phyloP scores from a whole-genome alignment of 2,329 filamentous ascomycete genomes.

The Lasiodiplodia hormozganensis region DNA sequence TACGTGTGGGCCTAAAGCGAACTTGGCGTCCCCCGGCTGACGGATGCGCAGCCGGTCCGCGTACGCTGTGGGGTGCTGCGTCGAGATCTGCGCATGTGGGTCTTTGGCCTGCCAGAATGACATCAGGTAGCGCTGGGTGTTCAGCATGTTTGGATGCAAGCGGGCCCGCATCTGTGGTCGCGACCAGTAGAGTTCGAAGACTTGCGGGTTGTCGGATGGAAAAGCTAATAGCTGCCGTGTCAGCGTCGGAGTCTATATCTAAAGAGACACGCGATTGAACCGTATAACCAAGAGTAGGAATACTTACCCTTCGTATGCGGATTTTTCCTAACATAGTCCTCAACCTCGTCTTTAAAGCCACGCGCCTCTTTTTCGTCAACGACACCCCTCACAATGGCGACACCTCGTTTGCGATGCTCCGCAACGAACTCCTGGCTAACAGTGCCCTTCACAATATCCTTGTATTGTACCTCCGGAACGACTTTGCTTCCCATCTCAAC shows the following conservation, averaged over 20 bases:
- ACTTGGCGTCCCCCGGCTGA: slow-evolving; percentile 60
- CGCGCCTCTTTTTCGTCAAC: slow-evolving; percentile 53
- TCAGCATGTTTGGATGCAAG: slow-evolving; percentile 54
- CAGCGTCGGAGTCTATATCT: not conserved
- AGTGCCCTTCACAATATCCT: slow-evolving; percentile 49
- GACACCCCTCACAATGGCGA: slow-evolving; percentile 56
- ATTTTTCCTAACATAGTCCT: slow-evolving; percentile 54
- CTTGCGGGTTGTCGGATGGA: slow-evolving; percentile 56
- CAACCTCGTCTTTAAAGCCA: slow-evolving; percentile 52
- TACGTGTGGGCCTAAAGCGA: slow-evolving; percentile 64
- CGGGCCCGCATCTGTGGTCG: slow-evolving; percentile 55
- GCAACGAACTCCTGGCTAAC: slow-evolving; percentile 63
- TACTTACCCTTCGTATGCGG: slow-evolving; percentile 50
- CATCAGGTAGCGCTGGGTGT: slow-evolving; percentile 56
- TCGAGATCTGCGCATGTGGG: slow-evolving; percentile 51
- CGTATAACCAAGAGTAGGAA: too few species aligned
- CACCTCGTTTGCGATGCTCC: slow-evolving; percentile 64
- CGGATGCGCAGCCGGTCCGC: slow-evolving; percentile 60
- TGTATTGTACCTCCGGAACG: slow-evolving; percentile 57
- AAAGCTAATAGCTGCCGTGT: slow-evolving; percentile 45
- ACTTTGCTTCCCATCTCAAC: slow-evolving; percentile 49
- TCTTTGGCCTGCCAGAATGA: slow-evolving; percentile 57
- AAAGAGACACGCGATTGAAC: slow-evolving; percentile 13
- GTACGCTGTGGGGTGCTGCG: slow-evolving; percentile 56
- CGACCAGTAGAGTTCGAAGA: slow-evolving; percentile 60